phyloP scores from a whole-genome alignment of 2,329 filamentous ascomycete species.

The Ophiostoma pallidulum region DNA sequence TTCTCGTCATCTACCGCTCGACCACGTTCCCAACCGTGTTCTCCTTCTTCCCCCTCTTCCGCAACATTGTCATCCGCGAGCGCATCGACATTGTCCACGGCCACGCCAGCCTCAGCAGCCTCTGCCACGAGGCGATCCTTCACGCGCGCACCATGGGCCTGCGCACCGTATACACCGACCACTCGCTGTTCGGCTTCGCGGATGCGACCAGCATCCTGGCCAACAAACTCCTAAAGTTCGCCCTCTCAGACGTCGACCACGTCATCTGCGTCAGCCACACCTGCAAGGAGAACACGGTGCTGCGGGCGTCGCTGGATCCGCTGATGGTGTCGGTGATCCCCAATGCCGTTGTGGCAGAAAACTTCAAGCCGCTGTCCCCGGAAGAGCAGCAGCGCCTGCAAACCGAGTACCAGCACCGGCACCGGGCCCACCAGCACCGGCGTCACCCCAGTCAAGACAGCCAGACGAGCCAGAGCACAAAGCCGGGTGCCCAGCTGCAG shows the following conservation, averaged over 20 bases:
- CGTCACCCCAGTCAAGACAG: slow-evolving; percentile 4
- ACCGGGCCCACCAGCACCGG: background rate
- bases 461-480: background rate
- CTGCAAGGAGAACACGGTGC: slow-evolving; percentile 96
- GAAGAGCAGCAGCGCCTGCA: slow-evolving; percentile 24
- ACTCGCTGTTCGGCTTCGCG: slow-evolving; percentile 94
- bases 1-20: slow-evolving; percentile 89
- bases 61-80: slow-evolving; percentile 91
- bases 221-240: slow-evolving; percentile 96
- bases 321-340: slow-evolving; percentile 97
- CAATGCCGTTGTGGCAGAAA: slow-evolving; percentile 93
- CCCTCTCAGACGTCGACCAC: slow-evolving; percentile 91
- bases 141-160: slow-evolving; percentile 95
- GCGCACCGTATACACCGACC: slow-evolving; percentile 92
- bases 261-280: slow-evolving; percentile 98
- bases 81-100: slow-evolving; percentile 95
- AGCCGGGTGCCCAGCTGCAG: no score
- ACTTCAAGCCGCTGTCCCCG: slow-evolving; percentile 68
- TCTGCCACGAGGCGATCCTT: slow-evolving; percentile 90
- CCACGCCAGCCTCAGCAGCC: slow-evolving; percentile 85
- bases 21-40: slow-evolving; percentile 94
- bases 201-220: slow-evolving; percentile 93
- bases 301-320: slow-evolving; percentile 87
- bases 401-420: slow-evolving; percentile 15
- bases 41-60: slow-evolving; percentile 96